Base-by-base conservation (phyloP, 257 asterid species). In the Nicotiana attenuata region DNA sequence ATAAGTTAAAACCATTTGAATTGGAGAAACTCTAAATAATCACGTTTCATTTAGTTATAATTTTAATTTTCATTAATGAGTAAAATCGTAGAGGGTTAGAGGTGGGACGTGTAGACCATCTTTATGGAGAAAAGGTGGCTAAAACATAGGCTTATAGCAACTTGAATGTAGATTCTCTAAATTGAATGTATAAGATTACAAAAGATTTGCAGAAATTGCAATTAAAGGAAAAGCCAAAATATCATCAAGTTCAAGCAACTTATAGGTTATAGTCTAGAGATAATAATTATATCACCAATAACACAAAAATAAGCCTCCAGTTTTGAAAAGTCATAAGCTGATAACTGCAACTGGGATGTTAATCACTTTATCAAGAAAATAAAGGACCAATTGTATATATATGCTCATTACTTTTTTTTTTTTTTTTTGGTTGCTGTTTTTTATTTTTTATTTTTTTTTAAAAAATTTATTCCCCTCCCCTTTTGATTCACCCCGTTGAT, bases 161-260 rank as follows among this genome's bases (percentile, higher is more conserved):
- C 45, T 38, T 38, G 77, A 68, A 69, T 38, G 33, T 38, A 2
- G 57, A 69, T 69, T n/a, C 57, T 20, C 16, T 69, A 69, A n/a
- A 69, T 69, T 69, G 7, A 69, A 69, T 38, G 77, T 41, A 29
- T 20, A 69, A 69, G 57, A 69, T 11, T 41, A n/a, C 77, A 41
- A 64, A 28, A 63, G 41, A 41, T 69, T 69, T 69, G 57, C 33
- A 69, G 77, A 41, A 33, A 69, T 38, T 38, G 31, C 57, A 69
- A 38, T 41, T n/a, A 38, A 41, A 38, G 20, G 33, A 41, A 56
- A 69, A 3, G 77, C 77, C 57, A 69, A 69, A 69, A n/a, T 2
- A 68, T 38, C 77, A 68, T 68, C n/a, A 35, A 10, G 77, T 68
- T 38, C 56, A 10, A 9, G 11, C 31, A 68, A 68, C 26, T 10